phyloP scores from a whole-genome alignment of 2,329 filamentous ascomycete species.

The Helotiales sp. region DNA sequence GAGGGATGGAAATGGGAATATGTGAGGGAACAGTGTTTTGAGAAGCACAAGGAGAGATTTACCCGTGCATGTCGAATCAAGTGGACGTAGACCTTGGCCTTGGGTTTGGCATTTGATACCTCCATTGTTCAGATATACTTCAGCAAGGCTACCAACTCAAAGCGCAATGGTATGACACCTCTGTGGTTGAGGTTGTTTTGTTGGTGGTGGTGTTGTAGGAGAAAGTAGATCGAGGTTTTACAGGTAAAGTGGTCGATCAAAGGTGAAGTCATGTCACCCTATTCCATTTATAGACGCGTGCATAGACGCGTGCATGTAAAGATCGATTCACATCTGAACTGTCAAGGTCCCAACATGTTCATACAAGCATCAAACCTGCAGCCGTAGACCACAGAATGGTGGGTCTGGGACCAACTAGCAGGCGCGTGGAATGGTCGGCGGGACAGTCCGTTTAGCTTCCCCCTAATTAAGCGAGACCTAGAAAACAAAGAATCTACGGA shows the following conservation, averaged over 20 bases:
- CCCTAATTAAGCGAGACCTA: neutral
- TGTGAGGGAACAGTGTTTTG: no score
- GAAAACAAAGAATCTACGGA: neutral
- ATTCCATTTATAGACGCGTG: no score
- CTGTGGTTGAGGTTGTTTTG: no score
- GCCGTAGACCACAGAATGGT: neutral
- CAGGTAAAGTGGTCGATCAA: neutral
- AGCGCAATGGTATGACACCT: no score
- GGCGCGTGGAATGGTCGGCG: neutral
- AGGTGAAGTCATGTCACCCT: neutral
- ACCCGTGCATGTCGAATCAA: slow-evolving; percentile 1
- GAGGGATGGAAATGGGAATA: neutral
- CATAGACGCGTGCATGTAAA: neutral
- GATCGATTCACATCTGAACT: neutral
- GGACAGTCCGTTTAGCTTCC: neutral
- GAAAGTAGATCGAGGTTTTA: neutral
- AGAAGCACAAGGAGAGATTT: neutral
- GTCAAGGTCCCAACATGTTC: neutral
- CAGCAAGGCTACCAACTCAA: no score
- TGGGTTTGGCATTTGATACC: neutral
- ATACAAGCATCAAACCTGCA: no score
- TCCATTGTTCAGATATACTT: neutral
- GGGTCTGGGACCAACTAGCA: neutral
- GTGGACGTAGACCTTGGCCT: neutral
- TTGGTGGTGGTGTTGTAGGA: neutral